These are phyloP conservation scores for Hypoxylon crocopeplum DNA, from an alignment of 495 filamentous ascomycete species.

Conservation along the genomic window DNA sequence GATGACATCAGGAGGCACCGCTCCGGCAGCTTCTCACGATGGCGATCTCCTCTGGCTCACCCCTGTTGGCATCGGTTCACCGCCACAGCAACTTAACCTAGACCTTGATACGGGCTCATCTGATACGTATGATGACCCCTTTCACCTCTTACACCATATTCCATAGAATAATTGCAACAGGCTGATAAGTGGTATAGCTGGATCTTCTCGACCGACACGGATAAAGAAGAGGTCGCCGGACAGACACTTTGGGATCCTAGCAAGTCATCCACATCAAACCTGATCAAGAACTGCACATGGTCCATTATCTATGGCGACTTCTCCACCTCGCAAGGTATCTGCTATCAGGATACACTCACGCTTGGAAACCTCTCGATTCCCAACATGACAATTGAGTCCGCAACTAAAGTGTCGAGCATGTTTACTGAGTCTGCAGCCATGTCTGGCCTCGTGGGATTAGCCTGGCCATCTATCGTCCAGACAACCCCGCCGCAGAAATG, in stretches of 20 bases:
- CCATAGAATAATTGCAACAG: not conserved
- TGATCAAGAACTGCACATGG: constrained; percentile 62
- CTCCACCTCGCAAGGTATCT: constrained; percentile 43
- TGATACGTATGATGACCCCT: constrained; percentile 71
- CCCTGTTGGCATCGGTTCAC: constrained; percentile 70
- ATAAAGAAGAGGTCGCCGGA: constrained; percentile 43
- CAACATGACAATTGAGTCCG: constrained; percentile 62
- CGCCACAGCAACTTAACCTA: constrained; percentile 67
- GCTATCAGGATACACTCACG: constrained; percentile 46
- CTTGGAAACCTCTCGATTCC: constrained; percentile 59
- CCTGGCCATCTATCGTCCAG: constrained; percentile 42
- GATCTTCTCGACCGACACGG: constrained; percentile 70
- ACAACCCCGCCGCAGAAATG: constrained; percentile 64
- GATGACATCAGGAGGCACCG: constrained; percentile 21
- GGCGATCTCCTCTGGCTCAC: constrained; percentile 70
- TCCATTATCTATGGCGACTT: constrained; percentile 72
- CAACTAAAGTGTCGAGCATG: constrained; percentile 39
- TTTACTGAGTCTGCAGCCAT: constrained; percentile 33
- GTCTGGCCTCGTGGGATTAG: constrained; percentile 51
- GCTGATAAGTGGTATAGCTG: constrained; percentile 41
- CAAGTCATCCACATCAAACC: constrained; percentile 67
- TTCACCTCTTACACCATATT: not conserved
- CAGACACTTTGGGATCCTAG: constrained; percentile 61
- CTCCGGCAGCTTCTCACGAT: constrained; percentile 27
- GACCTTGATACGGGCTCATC: constrained; percentile 80